Evolutionary conservation across 1,284 basidiomycete genomes (phyloP), one percentile per base, ranked within the genome.

Genomic region (Pseudozyma pruni): DNA sequence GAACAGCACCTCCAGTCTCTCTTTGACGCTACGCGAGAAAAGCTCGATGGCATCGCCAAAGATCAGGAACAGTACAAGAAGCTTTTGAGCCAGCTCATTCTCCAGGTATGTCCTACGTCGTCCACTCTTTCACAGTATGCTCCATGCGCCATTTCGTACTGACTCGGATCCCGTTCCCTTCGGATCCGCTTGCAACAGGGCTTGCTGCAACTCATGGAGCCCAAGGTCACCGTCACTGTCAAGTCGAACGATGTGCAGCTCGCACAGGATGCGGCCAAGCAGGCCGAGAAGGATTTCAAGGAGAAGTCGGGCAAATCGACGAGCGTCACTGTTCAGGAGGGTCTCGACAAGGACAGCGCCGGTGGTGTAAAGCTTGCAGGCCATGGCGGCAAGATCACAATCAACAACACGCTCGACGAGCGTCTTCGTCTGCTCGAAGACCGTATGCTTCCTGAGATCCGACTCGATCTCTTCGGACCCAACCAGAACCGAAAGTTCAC

Each of bases 1-100:
- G 95, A 98, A 83, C 92, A 97, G 82, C 89, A 94, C 68, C 86
- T 98, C 4, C 91, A 96, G 79, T 89, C 91, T 55, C 88, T 98
- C 57, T 98, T 99, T 83, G 85, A 88, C 14, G 86, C 88, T 4
- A 89, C 93, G 1, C 89, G 91, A 61, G 85, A 86, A 43, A 85
- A 89, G 55, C 83, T 87, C 68, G 86, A 90, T 58, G 85, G 86
- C 9, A 87, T 95, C 19, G 87, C 90, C 31, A 84, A 88, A 60
- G 89, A 93, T 55, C 86, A 89, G 71, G 87, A 85, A 16, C 89
- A 89, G 58, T 81, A 80, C 67, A 64, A 67, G 55, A 49, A 64
- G 57, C 74, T 81, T 3, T 54, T 81, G 19, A 42, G 48, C 25
- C 46, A 78, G 53, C 86, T 91, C 56, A 90, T 96, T 73, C 85